Base-by-base conservation (phyloP, 495 filamentous ascomycete genomes). In the Aspergillus coremiiformis region DNA sequence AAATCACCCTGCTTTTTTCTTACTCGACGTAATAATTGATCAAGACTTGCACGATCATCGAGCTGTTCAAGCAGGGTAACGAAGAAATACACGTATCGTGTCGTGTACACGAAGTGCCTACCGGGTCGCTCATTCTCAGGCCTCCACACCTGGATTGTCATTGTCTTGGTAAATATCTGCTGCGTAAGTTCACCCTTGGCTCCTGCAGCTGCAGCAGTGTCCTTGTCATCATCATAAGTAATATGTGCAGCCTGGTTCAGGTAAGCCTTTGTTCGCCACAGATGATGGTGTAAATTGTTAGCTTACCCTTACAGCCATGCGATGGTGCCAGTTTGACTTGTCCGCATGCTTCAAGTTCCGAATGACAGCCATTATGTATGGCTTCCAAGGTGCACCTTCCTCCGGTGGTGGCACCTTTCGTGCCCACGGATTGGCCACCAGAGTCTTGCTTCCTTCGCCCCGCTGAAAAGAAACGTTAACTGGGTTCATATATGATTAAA, bases 311-410 rank as follows among this genome's bases (percentile, higher is more conserved):
- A 81, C 79, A 55, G 87, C 85, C 73, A 99, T 89, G 2, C 93
- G 86, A 60, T 99, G 93, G 64, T 99, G 93, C 93, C 93, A 99
- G 60, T 95, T 90, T 3, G 86, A 84, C 69, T 96, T 95, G 61
- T 99, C 93, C 20, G 88, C 89, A 43, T 80, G 81, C 53, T 88
- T 85, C 47, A 97, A 78, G 44, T 80, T 79, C 47, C 81, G 84
- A 43, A 97, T 69, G 3, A 84, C 80, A 44, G 82, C 75, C 9
- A 93, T 76, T 21, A 92, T 78, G 57, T 87, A 94, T 10, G 74
- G 60, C 43, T 87, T 82, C 87, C 92, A 98, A 14, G 77, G 76
- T 27, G 83, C 82, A 11, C 67, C 53, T 22, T 83, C 80, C 23
- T 76, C 64, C 3, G 78, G 73, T 3, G 65, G 49, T 10, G 66